Evolutionary conservation across 352 stramenopile species (phyloP), one percentile per base, ranked within the genome.

Genomic region (Achlya hypogyna): DNA sequence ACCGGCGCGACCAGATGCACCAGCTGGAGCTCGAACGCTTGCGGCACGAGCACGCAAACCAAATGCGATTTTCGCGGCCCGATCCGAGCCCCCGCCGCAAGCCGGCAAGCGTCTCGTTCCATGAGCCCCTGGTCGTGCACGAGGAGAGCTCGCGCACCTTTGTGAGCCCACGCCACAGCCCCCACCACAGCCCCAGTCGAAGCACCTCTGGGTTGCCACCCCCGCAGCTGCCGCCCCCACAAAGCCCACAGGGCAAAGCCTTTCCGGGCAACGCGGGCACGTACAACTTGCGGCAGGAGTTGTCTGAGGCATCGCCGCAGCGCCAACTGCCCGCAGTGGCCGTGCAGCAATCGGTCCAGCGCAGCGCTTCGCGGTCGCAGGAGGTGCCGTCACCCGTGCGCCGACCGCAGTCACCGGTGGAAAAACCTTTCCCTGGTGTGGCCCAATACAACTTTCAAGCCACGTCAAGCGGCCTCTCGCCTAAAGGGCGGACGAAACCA

Each of bases 221-320:
- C 42, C 18, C 22, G 22, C 18, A 49, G 18, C 42, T 20, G 18
- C 18, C 18, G 22, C 22, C 42, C 18, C 42, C 42, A 20, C 42
- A 49, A 16, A 58, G 20, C 18, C 49, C 60, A 22, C 40, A n/a
- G 31, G 38, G 51, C 4, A 67, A 67, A 58, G 38, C 45, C 12
- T 67, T 67, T 5, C 60, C 60, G 18, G 60, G 60, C n/a, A 49
- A 28, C 31, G 1, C 35, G 22, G 60, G 42, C 3, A 12, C 16
- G 12, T 58, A 67, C 60, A 59, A 56, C 23, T 35, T 67, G n/a
- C 60, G 32, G n/a, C n/a, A n/a, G n/a, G n/a, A n/a, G n/a, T n/a
- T n/a, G n/a, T n/a, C n/a, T n/a, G n/a, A n/a, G n/a, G n/a, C n/a
- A n/a, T n/a, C n/a, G n/a, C n/a, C n/a, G n/a, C n/a, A n/a, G n/a